phyloP scores from a whole-genome alignment of 176 grass and related monocot species.

The Triticum monococcum region DNA sequence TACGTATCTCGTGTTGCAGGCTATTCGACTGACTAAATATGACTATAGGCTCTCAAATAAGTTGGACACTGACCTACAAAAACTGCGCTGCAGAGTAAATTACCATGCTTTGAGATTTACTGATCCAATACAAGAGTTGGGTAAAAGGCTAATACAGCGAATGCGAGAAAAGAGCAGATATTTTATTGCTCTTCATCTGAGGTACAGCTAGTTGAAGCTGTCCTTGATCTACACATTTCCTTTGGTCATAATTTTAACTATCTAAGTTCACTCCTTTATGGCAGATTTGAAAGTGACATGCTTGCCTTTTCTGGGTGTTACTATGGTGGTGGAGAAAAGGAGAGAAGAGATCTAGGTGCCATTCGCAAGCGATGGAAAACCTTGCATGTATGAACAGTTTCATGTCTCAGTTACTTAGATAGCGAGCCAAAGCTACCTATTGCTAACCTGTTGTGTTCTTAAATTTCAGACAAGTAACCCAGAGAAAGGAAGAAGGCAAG shows the following conservation, averaged over 20 bases:
- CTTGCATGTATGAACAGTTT: conserved; percentile 56
- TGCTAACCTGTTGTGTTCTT: conserved; percentile 4
- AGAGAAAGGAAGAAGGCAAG: conserved; percentile 64
- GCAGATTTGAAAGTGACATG: conserved; percentile 98
- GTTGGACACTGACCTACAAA: conserved; percentile 86
- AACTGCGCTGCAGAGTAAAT: conserved; percentile 86
- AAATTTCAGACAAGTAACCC: conserved; percentile 36
- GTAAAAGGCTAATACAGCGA: conserved; percentile 58
- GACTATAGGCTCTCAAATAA: conserved; percentile 95
- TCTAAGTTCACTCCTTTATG: conserved; percentile 11
- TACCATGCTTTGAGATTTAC: conserved; percentile 89
- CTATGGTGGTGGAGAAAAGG: conserved; percentile 95
- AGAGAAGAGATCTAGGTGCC: conserved; percentile 69
- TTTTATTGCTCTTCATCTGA: conserved; percentile 98
- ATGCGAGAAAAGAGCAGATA: conserved; percentile 77
- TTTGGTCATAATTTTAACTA: conserved; percentile 5
- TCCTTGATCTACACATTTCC: conserved; percentile 5
- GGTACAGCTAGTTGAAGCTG: conserved; percentile 45
- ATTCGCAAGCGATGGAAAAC: conserved; percentile 86
- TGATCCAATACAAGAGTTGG: conserved; percentile 73
- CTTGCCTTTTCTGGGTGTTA: conserved; percentile 97
- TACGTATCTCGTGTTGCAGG: conserved; percentile 52
- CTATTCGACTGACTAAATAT: conserved; percentile 91
- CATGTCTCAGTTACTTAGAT: background rate
- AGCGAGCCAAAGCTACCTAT: conserved; percentile 20